Base-by-base conservation (phyloP, 1,139 yeast genomes). In the Zygosaccharomyces sapae region DNA sequence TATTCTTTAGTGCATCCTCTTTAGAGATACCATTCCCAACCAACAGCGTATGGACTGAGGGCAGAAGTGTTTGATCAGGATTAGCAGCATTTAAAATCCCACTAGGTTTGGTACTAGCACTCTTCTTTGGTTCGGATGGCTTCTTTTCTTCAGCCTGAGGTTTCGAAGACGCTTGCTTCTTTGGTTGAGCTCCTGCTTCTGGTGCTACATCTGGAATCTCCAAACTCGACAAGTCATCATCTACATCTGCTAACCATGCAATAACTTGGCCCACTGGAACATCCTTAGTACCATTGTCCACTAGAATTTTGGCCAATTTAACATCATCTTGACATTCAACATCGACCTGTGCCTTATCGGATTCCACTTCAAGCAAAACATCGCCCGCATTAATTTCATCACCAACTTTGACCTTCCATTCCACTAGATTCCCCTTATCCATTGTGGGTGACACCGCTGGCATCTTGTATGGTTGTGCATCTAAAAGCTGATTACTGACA, bases 391-490 rank as follows among this genome's bases (percentile, higher is more conserved):
- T 65, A 68, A 84, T 90, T 5, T 73, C 53, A 9, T 87, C 94
- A 38, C 96, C 97, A 42, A 83, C 81, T 64, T 88, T 82, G 62
- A 82, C 75, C 66, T 88, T 87, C 98, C 98, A 92, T 47, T 80
- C 75, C n/a, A 88, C 87, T 57, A 92, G 79, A n/a, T 96, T 96
- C 41, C 98, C 98, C 64, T 83, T 89, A 25, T 92, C 88, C 98
- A 92, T 92, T 18, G 98, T 92, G 35, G 98, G 98, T 5, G 97
- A 89, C 97, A 92, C 87, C 22, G 98, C 97, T 3, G 98, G 98
- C 97, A 92, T 92, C 47, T 74, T 80, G 69, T 86, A 87, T 47
- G 82, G 72, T 33, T 79, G 68, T 2, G 87, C 89, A 20, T 55
- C 66, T 43, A 53, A 56, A 41, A 46, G 30, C 8, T 47, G 46